phyloP scores from a whole-genome alignment of 2,329 filamentous ascomycete species.

The Metarhizium humberi region DNA sequence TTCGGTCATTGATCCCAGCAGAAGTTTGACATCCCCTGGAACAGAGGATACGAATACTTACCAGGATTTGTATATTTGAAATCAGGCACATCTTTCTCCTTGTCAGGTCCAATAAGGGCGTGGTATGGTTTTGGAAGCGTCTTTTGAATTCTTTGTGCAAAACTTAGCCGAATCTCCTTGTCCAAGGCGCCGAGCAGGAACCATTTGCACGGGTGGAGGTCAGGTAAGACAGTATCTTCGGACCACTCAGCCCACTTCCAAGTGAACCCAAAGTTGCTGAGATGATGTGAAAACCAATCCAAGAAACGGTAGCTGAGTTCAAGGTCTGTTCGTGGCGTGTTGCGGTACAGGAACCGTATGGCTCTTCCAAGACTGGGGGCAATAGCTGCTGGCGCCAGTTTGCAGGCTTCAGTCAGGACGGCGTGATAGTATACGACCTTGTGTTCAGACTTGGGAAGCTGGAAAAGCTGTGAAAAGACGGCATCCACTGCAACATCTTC shows the following conservation, averaged over 20 bases:
- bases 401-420: constrained; percentile 89
- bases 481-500: constrained; percentile 97
- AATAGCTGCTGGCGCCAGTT: constrained; percentile 91
- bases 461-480: constrained; percentile 90
- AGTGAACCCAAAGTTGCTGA: constrained; percentile 98
- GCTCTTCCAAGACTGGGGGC: constrained; percentile 88
- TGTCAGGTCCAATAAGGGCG: constrained; percentile 69
- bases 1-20: background rate
- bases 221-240: constrained; percentile 69
- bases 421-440: constrained; percentile 97
- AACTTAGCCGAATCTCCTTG: constrained; percentile 94
- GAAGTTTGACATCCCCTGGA: too few species aligned
- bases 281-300: constrained; percentile 96
- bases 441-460: constrained; percentile 78
- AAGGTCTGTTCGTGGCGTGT: constrained; percentile 72
- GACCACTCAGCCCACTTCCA: constrained; percentile 99
- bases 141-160: constrained; percentile 90
- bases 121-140: constrained; percentile 82
- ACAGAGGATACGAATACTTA: constrained; percentile 31
- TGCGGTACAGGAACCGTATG: constrained; percentile 84
- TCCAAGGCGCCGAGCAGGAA: constrained; percentile 88
- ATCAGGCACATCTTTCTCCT: constrained; percentile 91
- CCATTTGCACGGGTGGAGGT: constrained; percentile 79
- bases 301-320: constrained; percentile 82
- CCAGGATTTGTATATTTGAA: constrained; percentile 80